Percentiles rank a stretch among this genome's conserved stretches.
Conservation (phyloP, 108 stramenopile genomes). For the Asterionellopsis glacialis region DNA sequence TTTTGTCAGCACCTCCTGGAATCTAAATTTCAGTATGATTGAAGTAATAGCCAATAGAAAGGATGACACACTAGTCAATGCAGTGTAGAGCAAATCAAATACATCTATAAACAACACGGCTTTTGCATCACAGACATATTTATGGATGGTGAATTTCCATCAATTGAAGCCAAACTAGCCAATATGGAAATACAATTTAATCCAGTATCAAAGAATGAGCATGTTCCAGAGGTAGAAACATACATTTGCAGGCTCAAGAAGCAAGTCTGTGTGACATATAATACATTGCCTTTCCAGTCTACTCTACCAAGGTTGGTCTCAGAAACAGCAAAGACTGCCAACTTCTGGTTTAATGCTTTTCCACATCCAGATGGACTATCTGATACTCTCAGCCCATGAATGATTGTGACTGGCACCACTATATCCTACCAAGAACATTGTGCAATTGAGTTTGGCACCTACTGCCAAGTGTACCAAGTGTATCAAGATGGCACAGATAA, state of each 20-base stretch:
- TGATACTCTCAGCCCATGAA: too few relatives aligned
- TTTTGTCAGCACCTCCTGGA: conserved; percentile 18
- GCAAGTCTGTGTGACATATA: conserved; percentile 4
- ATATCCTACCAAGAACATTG: conserved; percentile 3
- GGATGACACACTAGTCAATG: not conserved
- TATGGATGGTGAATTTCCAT: conserved; percentile 1
- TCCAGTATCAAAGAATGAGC: conserved; percentile 21
- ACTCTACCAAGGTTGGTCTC: conserved; percentile 15
- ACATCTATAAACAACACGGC: not conserved
- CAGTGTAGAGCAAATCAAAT: not conserved
- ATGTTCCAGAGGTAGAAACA: conserved; percentile 24
- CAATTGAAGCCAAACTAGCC: not conserved
- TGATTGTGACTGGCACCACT: conserved; percentile 1
- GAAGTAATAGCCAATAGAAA: conserved; percentile 1
- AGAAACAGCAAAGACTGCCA: too few relatives aligned
- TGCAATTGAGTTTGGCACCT: conserved; percentile 12
- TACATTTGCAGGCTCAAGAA: conserved; percentile 26
- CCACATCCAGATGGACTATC: conserved; percentile 9
- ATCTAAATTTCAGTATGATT: conserved; percentile 8
- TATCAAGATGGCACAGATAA: conserved; percentile 10
- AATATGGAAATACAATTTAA: too few relatives aligned
- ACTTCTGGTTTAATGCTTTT: conserved; percentile 27
- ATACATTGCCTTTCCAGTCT: conserved; percentile 16
- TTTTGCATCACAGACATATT: not conserved
- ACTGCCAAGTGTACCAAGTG: conserved; percentile 17